Conservation (phyloP, 257 asterid genomes). For the Solanum sejunctum region DNA sequence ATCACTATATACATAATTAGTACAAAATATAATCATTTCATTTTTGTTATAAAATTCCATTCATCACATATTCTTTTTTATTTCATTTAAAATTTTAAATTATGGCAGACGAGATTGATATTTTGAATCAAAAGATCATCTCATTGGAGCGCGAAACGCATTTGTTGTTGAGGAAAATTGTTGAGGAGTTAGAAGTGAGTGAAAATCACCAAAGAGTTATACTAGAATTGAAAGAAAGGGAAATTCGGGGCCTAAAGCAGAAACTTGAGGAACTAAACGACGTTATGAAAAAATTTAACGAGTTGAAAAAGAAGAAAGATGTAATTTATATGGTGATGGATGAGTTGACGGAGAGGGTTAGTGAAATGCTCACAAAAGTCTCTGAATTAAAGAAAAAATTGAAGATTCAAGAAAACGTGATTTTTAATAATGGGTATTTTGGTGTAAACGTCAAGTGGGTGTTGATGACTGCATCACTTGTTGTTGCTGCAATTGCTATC, state of each 20-base stretch:
- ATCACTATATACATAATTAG: not conserved
- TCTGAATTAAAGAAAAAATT: slow-evolving; percentile 22
- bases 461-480: not conserved
- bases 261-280: not conserved
- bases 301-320: slow-evolving; percentile 18
- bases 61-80: not conserved
- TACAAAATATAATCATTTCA: not conserved
- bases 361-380: slow-evolving; percentile 22
- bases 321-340: slow-evolving; percentile 16
- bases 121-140: not conserved
- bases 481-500: not conserved
- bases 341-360: not conserved
- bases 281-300: not conserved
- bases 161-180: slow-evolving; percentile 23
- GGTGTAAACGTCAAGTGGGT: not conserved
- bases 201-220: slow-evolving; percentile 10
- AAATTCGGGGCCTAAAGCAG: not conserved
- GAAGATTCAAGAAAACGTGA: slow-evolving; percentile 35
- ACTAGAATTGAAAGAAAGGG: not conserved
- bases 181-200: slow-evolving; percentile 15
- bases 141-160: slow-evolving; percentile 1
- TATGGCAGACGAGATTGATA: not conserved
- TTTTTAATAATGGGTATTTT: not conserved
- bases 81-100: not conserved
- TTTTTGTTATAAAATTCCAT: no score